phyloP scores from a whole-genome alignment of 768 basidiomycete species.

The Lactarius quietus region DNA sequence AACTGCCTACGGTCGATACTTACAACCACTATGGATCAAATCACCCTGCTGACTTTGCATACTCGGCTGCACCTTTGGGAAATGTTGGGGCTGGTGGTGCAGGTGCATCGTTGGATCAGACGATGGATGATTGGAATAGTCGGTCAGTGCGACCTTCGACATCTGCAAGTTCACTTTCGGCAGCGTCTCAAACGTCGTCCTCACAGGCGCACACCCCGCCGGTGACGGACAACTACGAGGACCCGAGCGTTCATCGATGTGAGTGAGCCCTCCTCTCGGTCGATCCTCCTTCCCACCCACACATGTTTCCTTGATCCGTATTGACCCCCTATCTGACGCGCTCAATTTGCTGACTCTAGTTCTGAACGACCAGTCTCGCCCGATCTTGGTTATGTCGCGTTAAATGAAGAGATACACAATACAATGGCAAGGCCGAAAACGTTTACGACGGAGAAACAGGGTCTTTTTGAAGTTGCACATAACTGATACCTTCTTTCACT shows the following conservation, averaged over 20 bases:
- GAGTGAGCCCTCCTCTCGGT: slow-evolving; percentile 40
- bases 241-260: slow-evolving; percentile 82
- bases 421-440: slow-evolving; percentile 25
- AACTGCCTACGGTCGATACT: slow-evolving; percentile 65
- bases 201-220: slow-evolving; percentile 83
- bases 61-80: slow-evolving; percentile 53
- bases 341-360: slow-evolving; percentile 28
- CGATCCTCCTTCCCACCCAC: not conserved
- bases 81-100: slow-evolving; percentile 26
- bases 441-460: slow-evolving; percentile 24
- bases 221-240: slow-evolving; percentile 57
- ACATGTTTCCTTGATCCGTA: slow-evolving; percentile 11
- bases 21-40: slow-evolving; percentile 25
- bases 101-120: slow-evolving; percentile 30
- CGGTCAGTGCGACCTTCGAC: slow-evolving; percentile 69
- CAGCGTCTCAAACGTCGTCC: slow-evolving; percentile 71
- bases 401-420: slow-evolving; percentile 59
- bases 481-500: slow-evolving; percentile 18
- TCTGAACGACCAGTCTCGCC: slow-evolving; percentile 68
- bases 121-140: slow-evolving; percentile 30
- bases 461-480: slow-evolving; percentile 22
- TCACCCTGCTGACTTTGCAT: slow-evolving; percentile 77
- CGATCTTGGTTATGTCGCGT: slow-evolving; percentile 79
- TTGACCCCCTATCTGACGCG: slow-evolving; percentile 17
- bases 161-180: slow-evolving; percentile 71